Evolutionary conservation across 768 basidiomycete species (phyloP).

Genomic region (Kwoniella sp.): DNA sequence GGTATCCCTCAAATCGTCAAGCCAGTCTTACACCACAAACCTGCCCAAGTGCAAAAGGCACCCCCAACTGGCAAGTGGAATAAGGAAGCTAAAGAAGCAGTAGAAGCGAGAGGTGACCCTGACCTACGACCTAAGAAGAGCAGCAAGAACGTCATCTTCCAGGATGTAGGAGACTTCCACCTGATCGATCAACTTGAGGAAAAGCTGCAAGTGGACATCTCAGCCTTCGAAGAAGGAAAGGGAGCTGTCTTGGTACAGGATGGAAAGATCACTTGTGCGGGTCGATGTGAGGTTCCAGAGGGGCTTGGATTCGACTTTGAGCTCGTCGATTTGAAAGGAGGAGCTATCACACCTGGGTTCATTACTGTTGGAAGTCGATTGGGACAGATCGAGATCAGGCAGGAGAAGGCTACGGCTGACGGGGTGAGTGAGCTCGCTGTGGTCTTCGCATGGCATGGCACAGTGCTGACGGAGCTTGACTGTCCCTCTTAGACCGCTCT

Average conservation of each 20-base stretch:
- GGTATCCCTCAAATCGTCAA: constrained; percentile 68
- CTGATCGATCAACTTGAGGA: not conserved
- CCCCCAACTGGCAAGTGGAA: constrained; percentile 73
- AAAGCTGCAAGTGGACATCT: constrained; percentile 15
- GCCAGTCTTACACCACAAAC: constrained; percentile 61
- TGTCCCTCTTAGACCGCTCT: constrained; percentile 56
- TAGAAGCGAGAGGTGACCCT: constrained; percentile 73
- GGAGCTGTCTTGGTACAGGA: constrained; percentile 59
- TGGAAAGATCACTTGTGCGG: constrained; percentile 65
- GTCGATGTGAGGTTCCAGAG: constrained; percentile 28
- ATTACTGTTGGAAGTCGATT: constrained; percentile 67
- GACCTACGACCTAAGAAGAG: constrained; percentile 62
- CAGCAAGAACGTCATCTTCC: constrained; percentile 63
- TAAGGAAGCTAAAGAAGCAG: constrained; percentile 65
- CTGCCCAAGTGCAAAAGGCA: constrained; percentile 61
- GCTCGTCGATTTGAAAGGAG: constrained; percentile 67
- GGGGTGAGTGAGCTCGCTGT: constrained; percentile 55
- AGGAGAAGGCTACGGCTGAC: constrained; percentile 69
- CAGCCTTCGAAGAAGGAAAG: constrained; percentile 37
- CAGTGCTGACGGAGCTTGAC: not conserved
- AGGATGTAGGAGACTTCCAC: constrained; percentile 65
- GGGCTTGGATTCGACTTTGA: constrained; percentile 46
- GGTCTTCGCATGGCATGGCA: no score
- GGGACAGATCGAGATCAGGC: constrained; percentile 69
- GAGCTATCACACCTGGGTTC: constrained; percentile 65